A percentile compares a stretch with the other conserved stretches of the same genome.
Conservation (phyloP, 768 basidiomycete species). For the Tricholoma sp. region DNA sequence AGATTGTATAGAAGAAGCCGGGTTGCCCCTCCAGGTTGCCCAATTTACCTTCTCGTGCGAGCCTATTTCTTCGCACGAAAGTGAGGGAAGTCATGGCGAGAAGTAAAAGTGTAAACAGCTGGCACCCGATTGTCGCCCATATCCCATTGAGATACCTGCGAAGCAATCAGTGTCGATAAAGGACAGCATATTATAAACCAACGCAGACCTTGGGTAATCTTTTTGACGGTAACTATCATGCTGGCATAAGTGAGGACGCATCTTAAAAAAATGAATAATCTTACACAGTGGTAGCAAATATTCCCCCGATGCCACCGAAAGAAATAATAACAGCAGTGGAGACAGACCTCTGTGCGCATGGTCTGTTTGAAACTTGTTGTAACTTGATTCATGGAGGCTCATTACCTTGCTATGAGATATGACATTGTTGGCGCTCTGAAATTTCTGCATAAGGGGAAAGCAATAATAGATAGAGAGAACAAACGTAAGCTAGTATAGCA, state of each 20-base stretch:
- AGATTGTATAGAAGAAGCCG: constrained; percentile 38
- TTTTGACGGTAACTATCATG: constrained; percentile 22
- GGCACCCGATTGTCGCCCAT: constrained; percentile 32
- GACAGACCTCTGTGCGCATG: constrained; percentile 25
- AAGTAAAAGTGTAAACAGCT: constrained; percentile 27
- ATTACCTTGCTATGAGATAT: constrained; percentile 28
- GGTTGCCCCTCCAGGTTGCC: constrained; percentile 29
- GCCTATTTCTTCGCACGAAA: constrained; percentile 25
- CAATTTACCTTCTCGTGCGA: constrained; percentile 26
- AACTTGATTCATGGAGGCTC: too few species aligned
- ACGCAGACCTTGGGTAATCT: constrained; percentile 27
- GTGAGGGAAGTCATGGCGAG: constrained; percentile 22
- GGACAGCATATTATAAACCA: background rate
- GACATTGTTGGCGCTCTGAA: constrained; percentile 31
- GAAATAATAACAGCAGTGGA: constrained; percentile 31
- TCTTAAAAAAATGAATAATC: background rate
- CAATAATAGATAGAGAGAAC: constrained; percentile 9
- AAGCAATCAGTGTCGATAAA: background rate
- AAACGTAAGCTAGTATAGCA: constrained; percentile 33
- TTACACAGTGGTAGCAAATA: constrained; percentile 33
- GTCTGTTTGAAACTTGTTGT: background rate
- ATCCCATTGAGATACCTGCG: constrained; percentile 23
- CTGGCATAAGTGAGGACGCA: background rate
- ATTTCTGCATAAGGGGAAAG: background rate
- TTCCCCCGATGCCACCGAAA: constrained; percentile 34